phyloP scores from a whole-genome alignment of 805 yeast species.

The Tetrapisispora arboricola region DNA sequence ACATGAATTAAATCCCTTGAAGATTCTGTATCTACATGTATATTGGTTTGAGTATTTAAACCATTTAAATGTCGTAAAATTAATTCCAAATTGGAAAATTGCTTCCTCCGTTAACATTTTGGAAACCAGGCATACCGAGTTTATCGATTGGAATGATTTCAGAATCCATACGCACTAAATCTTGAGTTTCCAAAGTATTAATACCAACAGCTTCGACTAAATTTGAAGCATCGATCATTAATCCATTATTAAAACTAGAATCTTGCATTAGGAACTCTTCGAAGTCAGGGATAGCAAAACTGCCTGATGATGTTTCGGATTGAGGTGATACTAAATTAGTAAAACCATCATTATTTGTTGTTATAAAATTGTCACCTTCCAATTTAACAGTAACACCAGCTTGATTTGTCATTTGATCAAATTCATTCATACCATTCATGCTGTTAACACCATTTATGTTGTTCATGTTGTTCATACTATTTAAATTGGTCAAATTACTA shows the following conservation, averaged over 20 bases:
- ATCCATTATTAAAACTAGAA: conserved; percentile 23
- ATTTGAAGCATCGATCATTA: conserved; percentile 25
- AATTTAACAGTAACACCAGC: neutral
- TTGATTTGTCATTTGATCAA: neutral
- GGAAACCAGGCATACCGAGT: conserved; percentile 23
- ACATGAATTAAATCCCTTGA: too few relatives aligned
- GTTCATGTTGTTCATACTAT: too few relatives aligned
- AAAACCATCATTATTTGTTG: conserved; percentile 1
- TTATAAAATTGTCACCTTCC: neutral
- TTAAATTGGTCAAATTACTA: too few relatives aligned
- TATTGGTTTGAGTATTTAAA: too few relatives aligned
- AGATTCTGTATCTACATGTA: too few relatives aligned
- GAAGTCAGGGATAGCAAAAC: conserved; percentile 23
- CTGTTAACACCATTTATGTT: too few relatives aligned
- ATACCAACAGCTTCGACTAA: conserved; percentile 26
- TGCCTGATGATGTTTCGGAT: conserved; percentile 14
- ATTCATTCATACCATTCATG: neutral
- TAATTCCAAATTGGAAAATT: conserved; percentile 26
- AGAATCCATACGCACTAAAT: conserved; percentile 12
- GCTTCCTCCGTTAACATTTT: conserved; percentile 12
- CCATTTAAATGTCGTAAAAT: too few relatives aligned
- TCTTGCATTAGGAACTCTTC: conserved; percentile 28
- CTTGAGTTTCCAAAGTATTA: conserved; percentile 12
- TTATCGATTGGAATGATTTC: conserved; percentile 23
- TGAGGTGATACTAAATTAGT: conserved; percentile 11